phyloP scores from a whole-genome alignment of 2,329 filamentous ascomycete species.

The Stachybotrys chlorohalonatus region DNA sequence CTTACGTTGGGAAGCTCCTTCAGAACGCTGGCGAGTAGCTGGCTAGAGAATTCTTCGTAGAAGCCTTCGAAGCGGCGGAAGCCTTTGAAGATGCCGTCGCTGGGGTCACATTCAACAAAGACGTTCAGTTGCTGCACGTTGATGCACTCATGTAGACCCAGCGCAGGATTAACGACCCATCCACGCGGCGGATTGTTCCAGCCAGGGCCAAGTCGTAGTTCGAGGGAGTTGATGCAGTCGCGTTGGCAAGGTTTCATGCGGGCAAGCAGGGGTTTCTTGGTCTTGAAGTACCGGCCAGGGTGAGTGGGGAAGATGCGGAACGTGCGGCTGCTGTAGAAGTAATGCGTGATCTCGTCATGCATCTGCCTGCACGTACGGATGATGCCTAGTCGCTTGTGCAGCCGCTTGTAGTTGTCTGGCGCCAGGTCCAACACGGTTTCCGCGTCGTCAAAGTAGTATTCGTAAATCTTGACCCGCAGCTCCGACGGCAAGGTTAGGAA shows the following conservation, averaged over 20 bases:
- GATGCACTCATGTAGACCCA: slow-evolving; percentile 55
- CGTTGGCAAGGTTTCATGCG: slow-evolving; percentile 55
- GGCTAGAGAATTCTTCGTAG: slow-evolving; percentile 58
- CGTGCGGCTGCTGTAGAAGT: slow-evolving; percentile 54
- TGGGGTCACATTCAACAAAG: slow-evolving; percentile 66
- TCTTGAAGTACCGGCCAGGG: slow-evolving; percentile 60
- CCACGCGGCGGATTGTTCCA: slow-evolving; percentile 61
- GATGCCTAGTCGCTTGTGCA: slow-evolving; percentile 50
- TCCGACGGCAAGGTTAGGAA: slow-evolving; percentile 63
- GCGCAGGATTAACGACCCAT: slow-evolving; percentile 57
- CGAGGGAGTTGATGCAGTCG: slow-evolving; percentile 50
- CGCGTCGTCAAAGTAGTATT: slow-evolving; percentile 46
- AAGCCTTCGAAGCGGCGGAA: slow-evolving; percentile 59
- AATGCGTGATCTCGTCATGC: slow-evolving; percentile 53
- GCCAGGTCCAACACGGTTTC: slow-evolving; percentile 56
- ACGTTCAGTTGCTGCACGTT: slow-evolving; percentile 52
- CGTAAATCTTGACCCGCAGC: slow-evolving; percentile 61
- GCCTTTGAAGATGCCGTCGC: slow-evolving; percentile 55
- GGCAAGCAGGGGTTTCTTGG: slow-evolving; percentile 61
- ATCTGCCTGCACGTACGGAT: slow-evolving; percentile 53
- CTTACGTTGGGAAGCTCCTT: slow-evolving; percentile 45
- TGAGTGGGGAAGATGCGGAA: slow-evolving; percentile 60
- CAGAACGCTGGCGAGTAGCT: slow-evolving; percentile 48
- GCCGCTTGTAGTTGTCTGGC: slow-evolving; percentile 52
- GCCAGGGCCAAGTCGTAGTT: slow-evolving; percentile 64